A percentile compares a stretch with the other conserved stretches of the same genome.
These are phyloP conservation scores for Luffa acutangula DNA, from an alignment of 306 rosid genomes.

Conservation along the genomic window DNA sequence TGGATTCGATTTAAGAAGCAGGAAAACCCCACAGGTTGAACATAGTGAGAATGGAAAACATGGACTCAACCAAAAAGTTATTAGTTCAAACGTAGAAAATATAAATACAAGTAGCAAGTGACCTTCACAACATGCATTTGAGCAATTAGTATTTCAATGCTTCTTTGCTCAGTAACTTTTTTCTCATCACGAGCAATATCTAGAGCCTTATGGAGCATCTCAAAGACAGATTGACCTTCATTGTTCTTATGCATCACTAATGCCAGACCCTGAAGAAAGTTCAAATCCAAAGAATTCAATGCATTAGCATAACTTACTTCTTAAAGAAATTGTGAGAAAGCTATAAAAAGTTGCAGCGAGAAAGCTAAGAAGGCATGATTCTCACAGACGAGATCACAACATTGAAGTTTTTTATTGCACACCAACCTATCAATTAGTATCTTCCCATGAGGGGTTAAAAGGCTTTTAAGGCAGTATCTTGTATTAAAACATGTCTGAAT, in stretches of 20 bases:
- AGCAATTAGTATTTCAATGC: conserved; percentile 72
- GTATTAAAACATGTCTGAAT: neutral
- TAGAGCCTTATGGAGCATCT: conserved; percentile 57
- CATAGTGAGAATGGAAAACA: neutral
- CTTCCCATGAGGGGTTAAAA: neutral
- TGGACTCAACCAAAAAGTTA: neutral
- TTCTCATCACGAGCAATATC: conserved; percentile 48
- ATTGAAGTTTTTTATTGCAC: neutral
- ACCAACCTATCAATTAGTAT: neutral
- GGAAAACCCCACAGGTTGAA: neutral
- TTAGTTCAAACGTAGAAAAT: neutral
- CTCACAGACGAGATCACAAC: neutral
- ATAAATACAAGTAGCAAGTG: neutral
- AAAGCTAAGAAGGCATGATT: neutral
- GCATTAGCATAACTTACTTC: neutral
- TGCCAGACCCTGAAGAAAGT: conserved; percentile 64
- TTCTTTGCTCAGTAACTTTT: conserved; percentile 69
- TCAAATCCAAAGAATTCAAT: neutral
- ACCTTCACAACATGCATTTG: conserved; percentile 87
- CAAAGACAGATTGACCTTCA: conserved; percentile 70
- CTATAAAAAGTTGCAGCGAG: neutral
- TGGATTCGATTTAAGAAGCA: neutral
- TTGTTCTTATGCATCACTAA: conserved; percentile 74
- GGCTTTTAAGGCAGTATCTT: neutral
- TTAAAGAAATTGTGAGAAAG: neutral